Evolutionary conservation across 2,329 filamentous ascomycete genomes (phyloP), one percentile per base, ranked within the genome.

Genomic region (Colletotrichum magnum): DNA sequence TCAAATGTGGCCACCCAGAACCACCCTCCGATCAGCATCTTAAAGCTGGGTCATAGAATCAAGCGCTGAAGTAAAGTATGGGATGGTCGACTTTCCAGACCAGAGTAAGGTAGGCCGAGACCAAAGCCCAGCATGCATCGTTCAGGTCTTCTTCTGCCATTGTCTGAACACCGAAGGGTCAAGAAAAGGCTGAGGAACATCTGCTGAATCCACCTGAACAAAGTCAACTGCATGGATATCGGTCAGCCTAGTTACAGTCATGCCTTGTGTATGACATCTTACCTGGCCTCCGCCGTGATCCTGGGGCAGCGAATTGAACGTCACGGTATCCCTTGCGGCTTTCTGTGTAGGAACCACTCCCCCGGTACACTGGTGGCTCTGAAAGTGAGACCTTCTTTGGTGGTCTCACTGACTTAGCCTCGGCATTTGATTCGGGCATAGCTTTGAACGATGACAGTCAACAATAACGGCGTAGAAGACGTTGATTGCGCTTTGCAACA

Each of bases 131-230:
- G 9, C 21, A 36, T 36, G 32, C 32, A 3, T 36, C 32, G 10
- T 36, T 69, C 51, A 69, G n/a, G 67, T 39, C 43, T 50, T 58
- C 51, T 13, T 16, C n/a, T 58, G 57, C 68, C 64, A 67, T 39
- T 69, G 53, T 36, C 67, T 67, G 47, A 73, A 63, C 5, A 73
- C 28, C 9, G 63, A 21, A 7, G 73, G 64, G 21, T 74, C 66
- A 45, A 74, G 28, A 39, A 75, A 75, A 13, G 73, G 73, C 36
- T 74, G 73, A 6, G 71, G 62, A 9, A 72, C 47, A 57, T 64
- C 65, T 26, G 70, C 65, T 7, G 73, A 73, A 60, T 75, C 70
- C 39, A 75, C 68, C 21, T 66, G 67, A 28, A 72, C 51, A 3
- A 59, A 39, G 9, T 74, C 70, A 47, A 70, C 64, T 64, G 62